phyloP scores from a whole-genome alignment of 2,329 filamentous ascomycete species.

The Aureobasidium lini region DNA sequence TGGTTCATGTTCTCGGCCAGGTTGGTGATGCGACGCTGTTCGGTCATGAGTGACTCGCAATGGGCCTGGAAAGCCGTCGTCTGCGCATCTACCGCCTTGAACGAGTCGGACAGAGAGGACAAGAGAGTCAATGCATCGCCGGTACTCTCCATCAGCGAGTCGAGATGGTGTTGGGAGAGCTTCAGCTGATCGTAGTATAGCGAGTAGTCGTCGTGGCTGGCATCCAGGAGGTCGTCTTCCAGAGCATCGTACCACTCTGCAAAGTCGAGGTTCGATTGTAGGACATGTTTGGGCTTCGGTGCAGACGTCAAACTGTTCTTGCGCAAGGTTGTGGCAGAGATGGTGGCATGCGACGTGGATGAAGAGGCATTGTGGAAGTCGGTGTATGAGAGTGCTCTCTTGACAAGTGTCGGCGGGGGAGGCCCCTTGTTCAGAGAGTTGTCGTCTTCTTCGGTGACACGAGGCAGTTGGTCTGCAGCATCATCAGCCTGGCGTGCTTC shows the following conservation, averaged over 20 bases:
- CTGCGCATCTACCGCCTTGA: constrained; percentile 78
- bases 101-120: constrained; percentile 73
- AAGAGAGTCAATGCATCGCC: constrained; percentile 68
- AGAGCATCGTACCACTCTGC: constrained; percentile 51
- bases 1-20: constrained; percentile 79
- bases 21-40: constrained; percentile 70
- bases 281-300: constrained; percentile 24
- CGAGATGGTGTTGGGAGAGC: constrained; percentile 74
- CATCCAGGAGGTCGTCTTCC: constrained; percentile 64
- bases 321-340: constrained; percentile 26
- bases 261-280: constrained; percentile 54
- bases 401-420: constrained; percentile 56
- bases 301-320: constrained; percentile 26
- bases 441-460: constrained; percentile 52
- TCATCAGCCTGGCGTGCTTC: constrained; percentile 48
- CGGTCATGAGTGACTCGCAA: constrained; percentile 77
- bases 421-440: constrained; percentile 46
- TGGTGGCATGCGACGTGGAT: not conserved
- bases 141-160: constrained; percentile 69
- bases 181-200: constrained; percentile 74
- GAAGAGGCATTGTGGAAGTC: constrained; percentile 61
- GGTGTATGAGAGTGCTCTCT: constrained; percentile 69
- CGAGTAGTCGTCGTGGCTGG: constrained; percentile 77
- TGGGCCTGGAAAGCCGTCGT: constrained; percentile 89
- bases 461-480: constrained; percentile 48